Percentiles rank a stretch among this genome's conserved stretches.
These are phyloP conservation scores for Neonectria ditissima DNA, from an alignment of 2,329 filamentous ascomycete species.

Conservation along the genomic window DNA sequence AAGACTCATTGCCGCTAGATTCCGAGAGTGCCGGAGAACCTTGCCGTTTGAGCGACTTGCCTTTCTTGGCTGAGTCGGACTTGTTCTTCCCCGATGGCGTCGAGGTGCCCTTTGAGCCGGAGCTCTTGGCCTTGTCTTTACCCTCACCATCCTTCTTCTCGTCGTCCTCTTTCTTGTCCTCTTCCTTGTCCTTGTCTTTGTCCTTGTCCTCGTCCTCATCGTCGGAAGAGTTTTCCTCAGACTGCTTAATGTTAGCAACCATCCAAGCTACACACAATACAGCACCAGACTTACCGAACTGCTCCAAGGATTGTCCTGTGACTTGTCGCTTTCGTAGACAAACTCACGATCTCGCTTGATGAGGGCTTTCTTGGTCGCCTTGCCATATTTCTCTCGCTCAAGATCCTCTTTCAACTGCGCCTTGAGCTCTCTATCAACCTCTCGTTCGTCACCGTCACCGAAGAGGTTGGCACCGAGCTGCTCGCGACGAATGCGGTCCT, in stretches of 20 bases:
- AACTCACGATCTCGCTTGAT: slow-evolving; percentile 87
- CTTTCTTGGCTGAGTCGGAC: slow-evolving; percentile 59
- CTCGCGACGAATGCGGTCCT: slow-evolving; percentile 79
- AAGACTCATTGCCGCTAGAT: slow-evolving; percentile 90
- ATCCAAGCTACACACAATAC: not conserved
- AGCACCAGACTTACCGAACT: slow-evolving; percentile 49
- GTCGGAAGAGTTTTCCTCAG: slow-evolving; percentile 59
- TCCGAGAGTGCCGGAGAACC: slow-evolving; percentile 91
- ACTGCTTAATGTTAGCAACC: slow-evolving; percentile 51
- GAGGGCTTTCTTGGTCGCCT: slow-evolving; percentile 82
- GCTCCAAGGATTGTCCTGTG: slow-evolving; percentile 57
- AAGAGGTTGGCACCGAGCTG: slow-evolving; percentile 92
- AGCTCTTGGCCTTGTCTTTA: slow-evolving; percentile 63
- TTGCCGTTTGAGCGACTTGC: slow-evolving; percentile 79
- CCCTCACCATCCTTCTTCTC: slow-evolving; percentile 67
- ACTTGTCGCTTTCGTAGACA: slow-evolving; percentile 81
- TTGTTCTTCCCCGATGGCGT: slow-evolving; percentile 64
- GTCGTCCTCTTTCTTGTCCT: slow-evolving; percentile 67
- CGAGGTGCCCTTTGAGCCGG: slow-evolving; percentile 73
- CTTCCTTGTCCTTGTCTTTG: slow-evolving; percentile 62
- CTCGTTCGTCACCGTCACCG: slow-evolving; percentile 74
- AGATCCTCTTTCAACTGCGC: slow-evolving; percentile 77
- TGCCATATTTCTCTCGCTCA: slow-evolving; percentile 77
- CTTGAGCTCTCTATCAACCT: slow-evolving; percentile 80
- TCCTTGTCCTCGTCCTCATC: slow-evolving; percentile 53